Conservation (phyloP, 257 asterid genomes). For the Nicotiana noctiflora region DNA sequence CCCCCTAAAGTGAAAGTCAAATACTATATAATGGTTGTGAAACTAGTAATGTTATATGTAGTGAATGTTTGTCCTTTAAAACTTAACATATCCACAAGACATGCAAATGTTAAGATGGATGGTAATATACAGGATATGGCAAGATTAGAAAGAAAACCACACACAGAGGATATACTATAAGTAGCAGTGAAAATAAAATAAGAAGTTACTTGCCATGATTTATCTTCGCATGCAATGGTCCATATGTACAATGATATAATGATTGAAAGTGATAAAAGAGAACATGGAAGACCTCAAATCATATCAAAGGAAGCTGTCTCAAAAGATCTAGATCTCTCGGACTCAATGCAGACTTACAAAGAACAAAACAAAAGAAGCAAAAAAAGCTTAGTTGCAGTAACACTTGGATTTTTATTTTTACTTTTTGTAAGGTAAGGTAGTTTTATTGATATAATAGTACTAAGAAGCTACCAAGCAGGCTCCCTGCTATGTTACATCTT, state of each 20-base stretch:
- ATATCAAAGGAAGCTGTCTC: background rate
- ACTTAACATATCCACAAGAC: background rate
- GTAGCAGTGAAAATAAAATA: background rate
- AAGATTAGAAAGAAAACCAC: background rate
- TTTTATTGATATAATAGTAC: no score
- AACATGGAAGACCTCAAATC: background rate
- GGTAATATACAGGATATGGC: background rate
- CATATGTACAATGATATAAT: background rate
- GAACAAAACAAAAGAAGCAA: background rate
- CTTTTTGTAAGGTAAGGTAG: no score
- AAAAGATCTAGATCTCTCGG: background rate
- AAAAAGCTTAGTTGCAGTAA: background rate
- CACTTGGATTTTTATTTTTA: no score
- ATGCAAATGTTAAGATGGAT: background rate
- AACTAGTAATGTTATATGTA: background rate
- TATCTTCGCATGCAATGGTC: background rate
- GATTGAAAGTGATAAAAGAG: background rate
- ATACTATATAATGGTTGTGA: background rate
- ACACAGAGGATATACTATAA: background rate
- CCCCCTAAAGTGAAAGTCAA: background rate
- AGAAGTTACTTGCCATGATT: background rate
- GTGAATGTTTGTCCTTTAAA: background rate
- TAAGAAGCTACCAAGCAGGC: no score
- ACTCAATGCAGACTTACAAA: background rate
- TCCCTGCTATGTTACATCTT: no score